phyloP scores from a whole-genome alignment of 192 early-diverging fungal species.

The Diversispora epigaea region DNA sequence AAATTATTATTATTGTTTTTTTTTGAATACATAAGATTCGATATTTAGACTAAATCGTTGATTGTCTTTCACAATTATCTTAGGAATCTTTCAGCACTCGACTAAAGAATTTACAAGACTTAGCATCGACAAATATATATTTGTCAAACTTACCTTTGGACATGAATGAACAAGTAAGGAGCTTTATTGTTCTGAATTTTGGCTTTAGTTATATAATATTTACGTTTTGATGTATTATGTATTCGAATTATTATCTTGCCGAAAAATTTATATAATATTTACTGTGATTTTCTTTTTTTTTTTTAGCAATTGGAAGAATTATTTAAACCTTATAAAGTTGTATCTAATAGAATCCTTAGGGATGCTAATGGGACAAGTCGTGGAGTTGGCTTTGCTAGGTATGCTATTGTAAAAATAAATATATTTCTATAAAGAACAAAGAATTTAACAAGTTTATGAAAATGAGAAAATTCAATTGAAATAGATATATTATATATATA shows the following conservation, averaged over 20 bases:
- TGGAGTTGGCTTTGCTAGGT: slow-evolving; percentile 80
- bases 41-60: no score
- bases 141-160: slow-evolving; percentile 78
- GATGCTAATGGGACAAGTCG: slow-evolving; percentile 66
- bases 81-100: slow-evolving; percentile 70
- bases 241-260: no score
- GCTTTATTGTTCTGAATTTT: neutral
- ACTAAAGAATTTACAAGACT: slow-evolving; percentile 71
- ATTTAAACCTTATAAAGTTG: slow-evolving; percentile 62
- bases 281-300: neutral
- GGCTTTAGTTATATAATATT: no score
- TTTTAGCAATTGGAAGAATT: slow-evolving; percentile 57
- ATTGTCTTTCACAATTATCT: no score
- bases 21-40: neutral
- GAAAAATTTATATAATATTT: neutral
- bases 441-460: no score
- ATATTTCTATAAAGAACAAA: neutral
- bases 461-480: no score
- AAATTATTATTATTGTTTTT: neutral
- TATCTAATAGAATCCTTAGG: slow-evolving; percentile 74
- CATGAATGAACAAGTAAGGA: slow-evolving; percentile 66
- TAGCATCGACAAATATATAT: slow-evolving; percentile 78
- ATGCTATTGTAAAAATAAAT: neutral
- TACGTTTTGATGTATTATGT: no score
- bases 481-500: no score